Evolutionary conservation across 305 asterid species (phyloP).

Genomic region (Fraxinus xanthoxyloides): DNA sequence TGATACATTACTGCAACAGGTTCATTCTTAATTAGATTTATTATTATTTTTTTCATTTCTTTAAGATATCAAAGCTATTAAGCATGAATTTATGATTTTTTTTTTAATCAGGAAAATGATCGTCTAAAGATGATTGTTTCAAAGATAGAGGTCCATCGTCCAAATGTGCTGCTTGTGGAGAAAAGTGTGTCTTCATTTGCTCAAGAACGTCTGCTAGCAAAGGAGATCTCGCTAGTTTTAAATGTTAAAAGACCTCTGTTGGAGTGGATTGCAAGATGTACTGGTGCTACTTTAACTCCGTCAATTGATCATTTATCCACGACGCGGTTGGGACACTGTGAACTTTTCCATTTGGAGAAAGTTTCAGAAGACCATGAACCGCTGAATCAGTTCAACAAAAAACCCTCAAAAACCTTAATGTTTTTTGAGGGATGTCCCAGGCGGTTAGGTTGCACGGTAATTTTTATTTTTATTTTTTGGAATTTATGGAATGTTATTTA

Average conservation of each 20-base stretch:
- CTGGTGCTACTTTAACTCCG: conserved; percentile 81
- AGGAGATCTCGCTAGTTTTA: conserved; percentile 87
- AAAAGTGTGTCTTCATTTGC: conserved; percentile 92
- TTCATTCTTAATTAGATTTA: conserved; percentile 25
- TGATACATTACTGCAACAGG: conserved; percentile 84
- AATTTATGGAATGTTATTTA: neutral
- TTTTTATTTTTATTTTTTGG: neutral
- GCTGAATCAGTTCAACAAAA: conserved; percentile 63
- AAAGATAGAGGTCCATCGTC: conserved; percentile 82
- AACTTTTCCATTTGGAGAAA: conserved; percentile 81
- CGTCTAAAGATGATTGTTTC: conserved; percentile 75
- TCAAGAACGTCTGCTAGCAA: conserved; percentile 73
- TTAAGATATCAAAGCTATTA: conserved; percentile 14
- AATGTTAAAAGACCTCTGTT: conserved; percentile 78
- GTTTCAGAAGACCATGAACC: conserved; percentile 71
- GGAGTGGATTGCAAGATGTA: conserved; percentile 88
- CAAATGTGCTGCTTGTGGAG: conserved; percentile 96
- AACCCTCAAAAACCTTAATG: conserved; percentile 86
- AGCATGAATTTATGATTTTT: conserved; percentile 8
- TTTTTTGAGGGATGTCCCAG: conserved; percentile 93
- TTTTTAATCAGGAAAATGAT: conserved; percentile 71
- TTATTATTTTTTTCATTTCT: neutral
- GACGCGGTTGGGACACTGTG: conserved; percentile 81
- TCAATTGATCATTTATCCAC: conserved; percentile 68
- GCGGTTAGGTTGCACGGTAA: conserved; percentile 99